phyloP scores from a whole-genome alignment of 2,329 filamentous ascomycete genomes.

The Aspergillus brunneoviolaceus region DNA sequence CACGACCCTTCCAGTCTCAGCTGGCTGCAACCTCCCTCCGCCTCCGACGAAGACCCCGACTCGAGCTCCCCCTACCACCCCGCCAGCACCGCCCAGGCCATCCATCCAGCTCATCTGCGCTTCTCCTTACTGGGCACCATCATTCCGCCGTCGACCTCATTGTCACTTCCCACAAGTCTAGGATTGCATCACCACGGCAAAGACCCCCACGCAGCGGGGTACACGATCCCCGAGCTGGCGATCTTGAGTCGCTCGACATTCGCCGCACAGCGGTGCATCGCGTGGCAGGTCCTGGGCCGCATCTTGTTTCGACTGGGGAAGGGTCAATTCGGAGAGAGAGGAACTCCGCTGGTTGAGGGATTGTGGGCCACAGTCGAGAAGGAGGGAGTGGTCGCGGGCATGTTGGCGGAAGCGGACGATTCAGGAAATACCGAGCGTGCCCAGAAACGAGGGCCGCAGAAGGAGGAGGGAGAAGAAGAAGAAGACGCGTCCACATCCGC shows the following conservation, averaged over 20 bases:
- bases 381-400: conserved; percentile 71
- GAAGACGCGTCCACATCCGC: background rate
- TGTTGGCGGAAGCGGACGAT: conserved; percentile 71
- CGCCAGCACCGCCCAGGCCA: conserved; percentile 66
- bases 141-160: conserved; percentile 71
- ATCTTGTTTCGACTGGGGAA: conserved; percentile 79
- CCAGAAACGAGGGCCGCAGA: conserved; percentile 4
- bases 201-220: conserved; percentile 89
- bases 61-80: conserved; percentile 80
- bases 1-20: conserved; percentile 81
- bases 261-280: conserved; percentile 82
- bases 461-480: background rate
- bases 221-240: conserved; percentile 84
- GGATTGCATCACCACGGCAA: conserved; percentile 93
- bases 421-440: conserved; percentile 33
- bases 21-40: conserved; percentile 79
- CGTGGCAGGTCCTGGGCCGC: conserved; percentile 85
- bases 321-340: conserved; percentile 65
- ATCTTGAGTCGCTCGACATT: conserved; percentile 77
- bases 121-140: conserved; percentile 85
- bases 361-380: conserved; percentile 80
- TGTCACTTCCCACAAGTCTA: conserved; percentile 70
- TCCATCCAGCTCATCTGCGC: conserved; percentile 67
- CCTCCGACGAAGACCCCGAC: conserved; percentile 61
- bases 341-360: conserved; percentile 67